These are phyloP conservation scores for Aspergillus biplanus DNA, from an alignment of 495 filamentous ascomycete genomes.

Conservation along the genomic window DNA sequence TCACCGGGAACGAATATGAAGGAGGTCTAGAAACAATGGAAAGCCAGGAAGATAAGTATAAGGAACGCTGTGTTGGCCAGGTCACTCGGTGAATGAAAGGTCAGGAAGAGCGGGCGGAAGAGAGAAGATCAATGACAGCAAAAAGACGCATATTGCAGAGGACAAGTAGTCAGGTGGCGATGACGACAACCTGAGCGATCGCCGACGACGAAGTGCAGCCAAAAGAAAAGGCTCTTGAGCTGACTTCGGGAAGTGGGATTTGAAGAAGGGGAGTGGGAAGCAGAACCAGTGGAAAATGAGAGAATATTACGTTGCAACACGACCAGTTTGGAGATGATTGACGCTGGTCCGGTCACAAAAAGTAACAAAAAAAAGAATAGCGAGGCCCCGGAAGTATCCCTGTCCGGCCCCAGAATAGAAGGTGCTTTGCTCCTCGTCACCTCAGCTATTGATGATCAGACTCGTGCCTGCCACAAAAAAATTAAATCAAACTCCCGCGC, in stretches of 20 bases:
- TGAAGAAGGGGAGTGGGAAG: not conserved
- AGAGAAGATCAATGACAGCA: conserved; percentile 14
- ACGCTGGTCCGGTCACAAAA: not conserved
- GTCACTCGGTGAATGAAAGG: conserved; percentile 1
- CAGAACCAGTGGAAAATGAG: not conserved
- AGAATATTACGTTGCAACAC: conserved; percentile 20
- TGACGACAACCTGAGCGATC: conserved; percentile 17
- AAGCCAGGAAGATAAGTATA: not conserved
- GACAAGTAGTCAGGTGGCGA: conserved; percentile 11
- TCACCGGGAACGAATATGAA: conserved; percentile 4
- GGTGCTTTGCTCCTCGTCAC: no score
- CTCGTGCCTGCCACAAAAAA: not conserved
- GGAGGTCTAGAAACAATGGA: not conserved
- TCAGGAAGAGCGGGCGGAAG: not conserved
- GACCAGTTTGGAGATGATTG: conserved; percentile 23
- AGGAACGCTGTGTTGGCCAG: not conserved
- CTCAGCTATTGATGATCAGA: no score
- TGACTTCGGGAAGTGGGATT: not conserved
- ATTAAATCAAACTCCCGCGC: not conserved
- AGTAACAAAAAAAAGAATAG: not conserved
- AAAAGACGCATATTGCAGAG: conserved; percentile 22
- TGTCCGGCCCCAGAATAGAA: no score
- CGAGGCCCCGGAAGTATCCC: no score
- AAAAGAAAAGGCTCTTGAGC: no score
- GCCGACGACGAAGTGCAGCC: no score